phyloP scores from a whole-genome alignment of 768 basidiomycete species.

The Pleurotus cornucopiae region DNA sequence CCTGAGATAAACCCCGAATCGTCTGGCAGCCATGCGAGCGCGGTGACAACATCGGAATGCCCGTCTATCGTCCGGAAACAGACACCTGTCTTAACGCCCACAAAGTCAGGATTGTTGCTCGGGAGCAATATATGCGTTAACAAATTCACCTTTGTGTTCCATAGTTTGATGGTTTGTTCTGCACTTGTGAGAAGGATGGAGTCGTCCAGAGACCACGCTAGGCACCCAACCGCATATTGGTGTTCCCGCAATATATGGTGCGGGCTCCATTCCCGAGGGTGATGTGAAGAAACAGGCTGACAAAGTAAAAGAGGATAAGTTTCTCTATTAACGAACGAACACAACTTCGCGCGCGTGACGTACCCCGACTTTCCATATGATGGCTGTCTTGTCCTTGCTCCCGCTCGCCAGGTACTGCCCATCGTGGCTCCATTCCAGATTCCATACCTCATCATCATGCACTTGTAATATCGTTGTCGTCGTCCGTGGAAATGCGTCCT shows the following conservation, averaged over 20 bases:
- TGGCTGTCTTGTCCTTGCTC: constrained; percentile 81
- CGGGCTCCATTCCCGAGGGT: constrained; percentile 55
- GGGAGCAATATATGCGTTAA: not conserved
- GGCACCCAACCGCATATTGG: constrained; percentile 67
- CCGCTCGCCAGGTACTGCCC: constrained; percentile 83
- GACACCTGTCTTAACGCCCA: constrained; percentile 58
- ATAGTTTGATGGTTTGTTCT: constrained; percentile 80
- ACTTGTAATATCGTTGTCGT: constrained; percentile 83
- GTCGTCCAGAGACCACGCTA: constrained; percentile 95
- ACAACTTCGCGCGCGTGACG: constrained; percentile 23
- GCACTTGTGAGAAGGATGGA: constrained; percentile 77
- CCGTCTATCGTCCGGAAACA: constrained; percentile 61
- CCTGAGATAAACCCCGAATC: constrained; percentile 87
- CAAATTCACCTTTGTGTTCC: constrained; percentile 77
- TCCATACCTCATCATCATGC: constrained; percentile 95
- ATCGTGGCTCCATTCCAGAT: constrained; percentile 91
- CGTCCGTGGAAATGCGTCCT: constrained; percentile 76
- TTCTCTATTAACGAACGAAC: constrained; percentile 7
- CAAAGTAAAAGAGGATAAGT: constrained; percentile 11
- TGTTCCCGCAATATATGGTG: constrained; percentile 72
- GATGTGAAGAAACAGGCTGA: constrained; percentile 43
- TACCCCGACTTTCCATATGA: constrained; percentile 87
- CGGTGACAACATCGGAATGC: constrained; percentile 81
- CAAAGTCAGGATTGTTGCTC: constrained; percentile 10
- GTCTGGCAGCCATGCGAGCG: constrained; percentile 85